These are phyloP conservation scores for Teratosphaeria zuluensis DNA, from an alignment of 2,329 filamentous ascomycete genomes.

Conservation along the genomic window DNA sequence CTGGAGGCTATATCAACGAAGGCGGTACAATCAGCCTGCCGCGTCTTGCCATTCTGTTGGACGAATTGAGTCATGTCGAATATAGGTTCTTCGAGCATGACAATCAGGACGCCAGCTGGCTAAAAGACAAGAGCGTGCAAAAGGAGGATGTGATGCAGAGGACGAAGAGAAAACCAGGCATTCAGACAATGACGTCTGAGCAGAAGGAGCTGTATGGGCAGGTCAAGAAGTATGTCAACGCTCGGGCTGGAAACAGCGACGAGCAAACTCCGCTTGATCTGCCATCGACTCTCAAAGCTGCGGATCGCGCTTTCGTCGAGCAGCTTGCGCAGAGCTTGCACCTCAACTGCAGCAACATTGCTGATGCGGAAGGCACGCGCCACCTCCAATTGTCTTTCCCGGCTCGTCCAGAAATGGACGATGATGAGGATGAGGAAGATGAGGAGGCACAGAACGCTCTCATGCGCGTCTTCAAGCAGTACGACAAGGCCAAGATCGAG, in stretches of 20 bases:
- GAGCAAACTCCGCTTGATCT: conserved; percentile 57
- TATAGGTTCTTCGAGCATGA: conserved; percentile 89
- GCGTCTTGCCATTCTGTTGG: conserved; percentile 65
- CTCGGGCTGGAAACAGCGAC: conserved; percentile 45
- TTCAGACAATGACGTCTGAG: conserved; percentile 63
- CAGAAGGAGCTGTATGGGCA: conserved; percentile 76
- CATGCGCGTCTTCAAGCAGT: conserved; percentile 74
- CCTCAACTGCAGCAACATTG: conserved; percentile 54
- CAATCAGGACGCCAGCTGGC: conserved; percentile 80
- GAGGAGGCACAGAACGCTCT: conserved; percentile 78
- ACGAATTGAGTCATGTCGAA: conserved; percentile 81
- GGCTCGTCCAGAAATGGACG: conserved; percentile 36
- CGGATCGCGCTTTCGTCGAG: conserved; percentile 87
- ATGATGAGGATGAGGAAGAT: conserved; percentile 61
- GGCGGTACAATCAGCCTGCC: conserved; percentile 82
- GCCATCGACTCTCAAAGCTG: conserved; percentile 61
- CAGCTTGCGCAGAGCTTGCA: conserved; percentile 65
- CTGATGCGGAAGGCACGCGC: conserved; percentile 55
- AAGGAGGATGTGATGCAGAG: conserved; percentile 58
- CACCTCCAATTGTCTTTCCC: conserved; percentile 57
- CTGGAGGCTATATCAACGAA: conserved; percentile 94
- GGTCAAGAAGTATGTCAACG: conserved; percentile 73
- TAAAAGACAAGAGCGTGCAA: conserved; percentile 72
- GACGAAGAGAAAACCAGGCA: conserved; percentile 48
- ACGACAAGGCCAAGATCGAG: conserved; percentile 79